Percentiles rank a stretch among this genome's conserved stretches.
phyloP scores from a whole-genome alignment of 768 basidiomycete genomes.

The Rhodotorula babjevae region DNA sequence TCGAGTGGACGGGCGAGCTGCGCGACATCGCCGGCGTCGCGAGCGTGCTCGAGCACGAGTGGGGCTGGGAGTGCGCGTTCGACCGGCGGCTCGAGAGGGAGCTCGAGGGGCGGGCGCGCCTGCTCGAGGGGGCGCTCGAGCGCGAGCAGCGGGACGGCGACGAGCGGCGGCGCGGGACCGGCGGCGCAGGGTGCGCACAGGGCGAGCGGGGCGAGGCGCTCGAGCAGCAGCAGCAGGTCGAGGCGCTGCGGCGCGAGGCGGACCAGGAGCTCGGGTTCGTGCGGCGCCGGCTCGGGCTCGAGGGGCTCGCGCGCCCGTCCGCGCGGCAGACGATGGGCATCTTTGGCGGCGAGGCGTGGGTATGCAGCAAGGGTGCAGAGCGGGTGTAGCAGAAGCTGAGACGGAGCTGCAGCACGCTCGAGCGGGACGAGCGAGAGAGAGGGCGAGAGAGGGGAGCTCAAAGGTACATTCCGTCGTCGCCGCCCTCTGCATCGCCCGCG shows the following conservation, averaged over 20 bases:
- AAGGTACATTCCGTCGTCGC: slow-evolving; percentile 22
- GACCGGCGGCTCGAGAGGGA: not conserved
- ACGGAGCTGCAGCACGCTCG: not conserved
- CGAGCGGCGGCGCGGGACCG: too few relatives aligned
- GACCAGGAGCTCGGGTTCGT: not conserved
- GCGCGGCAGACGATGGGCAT: not conserved
- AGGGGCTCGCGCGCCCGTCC: not conserved
- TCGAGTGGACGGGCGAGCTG: not conserved
- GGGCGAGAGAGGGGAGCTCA: not conserved
- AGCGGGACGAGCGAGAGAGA: not conserved
- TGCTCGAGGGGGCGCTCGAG: not conserved
- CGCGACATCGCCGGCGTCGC: not conserved
- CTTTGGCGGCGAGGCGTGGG: slow-evolving; percentile 1
- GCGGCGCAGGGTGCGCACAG: too few relatives aligned
- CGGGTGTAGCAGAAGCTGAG: not conserved
- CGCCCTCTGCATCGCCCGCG: not conserved
- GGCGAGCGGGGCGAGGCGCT: not conserved
- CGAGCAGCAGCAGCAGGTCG: not conserved
- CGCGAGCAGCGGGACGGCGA: not conserved
- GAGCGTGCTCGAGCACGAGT: not conserved
- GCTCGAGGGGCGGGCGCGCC: not conserved
- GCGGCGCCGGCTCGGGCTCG: not conserved
- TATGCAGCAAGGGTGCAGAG: not conserved
- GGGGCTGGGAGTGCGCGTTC: not conserved
- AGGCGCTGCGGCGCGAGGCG: not conserved